These are phyloP conservation scores for Laguncularia racemosa DNA, from an alignment of 345 rosid species.

Conservation along the genomic window DNA sequence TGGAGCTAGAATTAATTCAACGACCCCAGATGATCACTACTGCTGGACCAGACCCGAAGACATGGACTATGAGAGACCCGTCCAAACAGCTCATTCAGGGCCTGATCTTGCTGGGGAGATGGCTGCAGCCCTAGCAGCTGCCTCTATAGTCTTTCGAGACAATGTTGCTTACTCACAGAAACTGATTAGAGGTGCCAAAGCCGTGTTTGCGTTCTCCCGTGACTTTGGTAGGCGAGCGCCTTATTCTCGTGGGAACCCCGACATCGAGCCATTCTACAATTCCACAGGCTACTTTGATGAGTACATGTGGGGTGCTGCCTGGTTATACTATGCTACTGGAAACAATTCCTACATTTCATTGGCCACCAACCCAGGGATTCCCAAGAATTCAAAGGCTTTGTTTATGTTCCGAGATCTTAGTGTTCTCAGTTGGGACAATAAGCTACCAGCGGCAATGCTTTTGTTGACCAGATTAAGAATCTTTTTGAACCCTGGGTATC, in stretches of 20 bases:
- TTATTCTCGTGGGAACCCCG: conserved; percentile 39
- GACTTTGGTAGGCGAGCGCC: conserved; percentile 28
- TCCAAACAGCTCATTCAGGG: conserved; percentile 26
- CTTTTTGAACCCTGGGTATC: conserved; percentile 68
- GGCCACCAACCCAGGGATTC: conserved; percentile 50
- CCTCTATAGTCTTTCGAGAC: conserved; percentile 70
- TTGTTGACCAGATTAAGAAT: conserved; percentile 68
- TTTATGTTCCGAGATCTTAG: conserved; percentile 21
- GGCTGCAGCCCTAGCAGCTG: conserved; percentile 69
- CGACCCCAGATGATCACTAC: conserved; percentile 62
- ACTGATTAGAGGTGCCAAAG: conserved; percentile 51
- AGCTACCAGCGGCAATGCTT: conserved; percentile 86
- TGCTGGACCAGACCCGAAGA: conserved; percentile 88
- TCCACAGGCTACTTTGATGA: conserved; percentile 73
- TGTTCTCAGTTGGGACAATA: conserved; percentile 73
- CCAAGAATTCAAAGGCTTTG: conserved; percentile 54
- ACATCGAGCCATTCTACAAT: conserved; percentile 48
- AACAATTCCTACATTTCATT: conserved; percentile 41
- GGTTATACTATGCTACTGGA: conserved; percentile 89
- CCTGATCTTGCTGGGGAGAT: conserved; percentile 74
- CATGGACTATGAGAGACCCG: conserved; percentile 58
- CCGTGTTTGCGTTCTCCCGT: conserved; percentile 54
- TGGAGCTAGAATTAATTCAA: conserved; percentile 39
- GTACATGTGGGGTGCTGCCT: conserved; percentile 78
- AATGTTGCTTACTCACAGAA: conserved; percentile 39